phyloP scores from a whole-genome alignment of 371 early-diverging fungal genomes.

The Mucor saturninus region DNA sequence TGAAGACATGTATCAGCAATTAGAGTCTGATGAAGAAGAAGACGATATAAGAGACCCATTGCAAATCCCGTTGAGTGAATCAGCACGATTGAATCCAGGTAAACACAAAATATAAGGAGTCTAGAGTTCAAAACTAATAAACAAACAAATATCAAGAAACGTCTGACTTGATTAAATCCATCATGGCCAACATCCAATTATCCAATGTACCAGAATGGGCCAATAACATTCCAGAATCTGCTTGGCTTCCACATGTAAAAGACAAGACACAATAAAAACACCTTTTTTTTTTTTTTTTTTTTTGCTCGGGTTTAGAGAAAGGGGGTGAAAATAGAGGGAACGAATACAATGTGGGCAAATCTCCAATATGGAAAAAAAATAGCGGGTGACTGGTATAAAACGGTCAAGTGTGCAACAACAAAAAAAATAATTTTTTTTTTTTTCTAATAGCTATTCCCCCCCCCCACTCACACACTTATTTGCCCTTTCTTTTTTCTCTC shows the following conservation, averaged over 20 bases:
- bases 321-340: conserved; percentile 4
- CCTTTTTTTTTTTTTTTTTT: conserved; percentile 2
- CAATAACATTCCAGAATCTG: conserved; percentile 41
- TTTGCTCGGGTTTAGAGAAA: background rate
- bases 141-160: conserved; percentile 27
- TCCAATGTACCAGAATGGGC: conserved; percentile 48
- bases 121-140: background rate
- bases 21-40: conserved; percentile 29
- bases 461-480: no score
- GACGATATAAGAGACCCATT: conserved; percentile 21
- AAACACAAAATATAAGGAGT: conserved; percentile 14
- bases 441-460: background rate
- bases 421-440: background rate
- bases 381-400: conserved; percentile 12
- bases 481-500: no score
- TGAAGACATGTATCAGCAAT: conserved; percentile 10
- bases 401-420: conserved; percentile 6
- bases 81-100: conserved; percentile 26
- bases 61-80: conserved; percentile 21
- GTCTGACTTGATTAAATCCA: conserved; percentile 39
- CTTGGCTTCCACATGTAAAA: conserved; percentile 40
- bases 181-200: conserved; percentile 43
- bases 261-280: conserved; percentile 8
- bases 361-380: conserved; percentile 20
- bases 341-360: conserved; percentile 15